Evolutionary conservation across 1,284 basidiomycete genomes (phyloP).

Genomic region (Cryptococcus floricola): DNA sequence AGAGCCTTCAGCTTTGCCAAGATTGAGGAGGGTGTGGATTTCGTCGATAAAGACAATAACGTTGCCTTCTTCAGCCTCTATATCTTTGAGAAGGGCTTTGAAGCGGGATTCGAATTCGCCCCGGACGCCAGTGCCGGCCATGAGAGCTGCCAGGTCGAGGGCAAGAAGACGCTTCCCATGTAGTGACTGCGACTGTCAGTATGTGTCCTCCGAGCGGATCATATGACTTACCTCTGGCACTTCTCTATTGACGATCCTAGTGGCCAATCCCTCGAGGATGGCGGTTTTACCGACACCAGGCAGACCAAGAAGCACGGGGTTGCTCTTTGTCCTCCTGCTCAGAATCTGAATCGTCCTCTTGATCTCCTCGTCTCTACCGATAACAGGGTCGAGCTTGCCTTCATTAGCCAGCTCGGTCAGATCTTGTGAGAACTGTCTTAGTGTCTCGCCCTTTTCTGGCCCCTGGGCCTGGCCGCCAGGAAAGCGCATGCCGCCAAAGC

Average conservation of each 20-base stretch:
- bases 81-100: constrained; percentile 77
- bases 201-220: not conserved
- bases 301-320: constrained; percentile 63
- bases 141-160: constrained; percentile 72
- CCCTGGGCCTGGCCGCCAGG: constrained; percentile 28
- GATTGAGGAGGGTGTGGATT: constrained; percentile 61
- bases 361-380: constrained; percentile 88
- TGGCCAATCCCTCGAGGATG: constrained; percentile 81
- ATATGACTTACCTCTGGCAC: constrained; percentile 71
- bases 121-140: constrained; percentile 82
- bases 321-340: constrained; percentile 71
- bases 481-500: constrained; percentile 30
- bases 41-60: constrained; percentile 86
- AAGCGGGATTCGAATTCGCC: constrained; percentile 92
- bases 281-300: constrained; percentile 90
- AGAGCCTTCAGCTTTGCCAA: constrained; percentile 86
- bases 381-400: constrained; percentile 84
- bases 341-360: constrained; percentile 76
- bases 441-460: constrained; percentile 67
- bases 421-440: constrained; percentile 81
- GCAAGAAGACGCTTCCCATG: constrained; percentile 77
- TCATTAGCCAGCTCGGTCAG: constrained; percentile 75
- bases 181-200: constrained; percentile 59
- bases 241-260: constrained; percentile 80
- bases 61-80: constrained; percentile 68